Evolutionary conservation across 164 flowering plant genomes (phyloP).

Genomic region (Akebia trifoliata): DNA sequence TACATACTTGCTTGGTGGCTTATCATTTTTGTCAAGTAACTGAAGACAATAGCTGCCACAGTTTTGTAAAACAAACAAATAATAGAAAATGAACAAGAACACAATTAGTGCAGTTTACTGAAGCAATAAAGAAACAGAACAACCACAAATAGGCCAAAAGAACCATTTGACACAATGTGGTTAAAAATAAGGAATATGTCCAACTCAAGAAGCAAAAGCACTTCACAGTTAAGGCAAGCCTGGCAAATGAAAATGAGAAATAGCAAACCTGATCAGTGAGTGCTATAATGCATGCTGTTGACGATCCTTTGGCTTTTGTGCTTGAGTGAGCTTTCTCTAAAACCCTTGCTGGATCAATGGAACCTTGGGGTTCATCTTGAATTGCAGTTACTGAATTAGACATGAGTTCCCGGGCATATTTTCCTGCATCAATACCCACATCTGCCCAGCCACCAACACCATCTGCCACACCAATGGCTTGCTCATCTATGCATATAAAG

Average conservation of each 20-base stretch:
- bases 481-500: conserved; percentile 75
- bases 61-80: too few species aligned
- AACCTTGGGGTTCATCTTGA: conserved; percentile 52
- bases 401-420: conserved; percentile 84
- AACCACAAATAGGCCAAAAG: too few species aligned
- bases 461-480: conserved; percentile 92
- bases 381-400: conserved; percentile 59
- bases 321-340: conserved; percentile 65
- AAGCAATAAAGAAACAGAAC: too few species aligned
- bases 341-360: conserved; percentile 57
- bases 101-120: too few species aligned
- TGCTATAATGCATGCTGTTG: conserved; percentile 80
- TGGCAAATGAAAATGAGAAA: not conserved
- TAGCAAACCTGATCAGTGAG: conserved; percentile 52
- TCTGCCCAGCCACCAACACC: conserved; percentile 99
- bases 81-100: too few species aligned
- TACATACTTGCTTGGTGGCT: too few species aligned
- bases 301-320: conserved; percentile 68
- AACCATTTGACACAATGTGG: too few species aligned
- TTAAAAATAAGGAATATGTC: too few species aligned
- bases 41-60: too few species aligned
- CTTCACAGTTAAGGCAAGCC: too few species aligned
- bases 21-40: too few species aligned
- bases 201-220: too few species aligned
- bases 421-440: conserved; percentile 75